These are phyloP conservation scores for Acanthamoeba triangularis DNA, from an alignment of 208 protist species.

Conservation along the genomic window DNA sequence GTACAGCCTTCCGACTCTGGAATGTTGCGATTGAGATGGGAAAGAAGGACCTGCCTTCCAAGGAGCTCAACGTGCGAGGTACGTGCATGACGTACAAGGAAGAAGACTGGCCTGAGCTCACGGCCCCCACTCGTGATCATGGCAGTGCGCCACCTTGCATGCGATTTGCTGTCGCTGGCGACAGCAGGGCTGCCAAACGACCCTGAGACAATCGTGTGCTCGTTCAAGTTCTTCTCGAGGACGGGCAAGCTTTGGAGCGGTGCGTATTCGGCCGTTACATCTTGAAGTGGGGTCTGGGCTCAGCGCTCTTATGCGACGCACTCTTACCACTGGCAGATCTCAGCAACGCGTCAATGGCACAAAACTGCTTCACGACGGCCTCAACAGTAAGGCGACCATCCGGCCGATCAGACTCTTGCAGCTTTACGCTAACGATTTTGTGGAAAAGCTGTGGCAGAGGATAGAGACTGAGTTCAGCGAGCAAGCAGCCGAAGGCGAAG, in stretches of 20 bases:
- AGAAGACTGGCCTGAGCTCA: background rate
- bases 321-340: background rate
- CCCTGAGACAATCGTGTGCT: background rate
- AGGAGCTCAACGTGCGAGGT: background rate
- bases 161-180: conserved; percentile 38
- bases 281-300: background rate
- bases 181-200: background rate
- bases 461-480: background rate
- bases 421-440: background rate
- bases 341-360: background rate
- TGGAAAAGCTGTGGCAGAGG: background rate
- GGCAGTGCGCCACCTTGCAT: conserved; percentile 17
- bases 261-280: background rate
- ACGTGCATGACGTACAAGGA: background rate
- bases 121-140: background rate
- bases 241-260: conserved; percentile 55
- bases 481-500: background rate
- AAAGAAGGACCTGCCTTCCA: background rate
- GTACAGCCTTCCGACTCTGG: conserved; percentile 59
- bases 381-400: background rate
- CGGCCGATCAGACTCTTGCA: background rate
- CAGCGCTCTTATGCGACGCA: background rate
- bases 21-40: conserved; percentile 19
- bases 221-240: conserved; percentile 52
- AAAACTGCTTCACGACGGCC: background rate